phyloP scores from a whole-genome alignment of 768 basidiomycete genomes.

The Terana coerulea region DNA sequence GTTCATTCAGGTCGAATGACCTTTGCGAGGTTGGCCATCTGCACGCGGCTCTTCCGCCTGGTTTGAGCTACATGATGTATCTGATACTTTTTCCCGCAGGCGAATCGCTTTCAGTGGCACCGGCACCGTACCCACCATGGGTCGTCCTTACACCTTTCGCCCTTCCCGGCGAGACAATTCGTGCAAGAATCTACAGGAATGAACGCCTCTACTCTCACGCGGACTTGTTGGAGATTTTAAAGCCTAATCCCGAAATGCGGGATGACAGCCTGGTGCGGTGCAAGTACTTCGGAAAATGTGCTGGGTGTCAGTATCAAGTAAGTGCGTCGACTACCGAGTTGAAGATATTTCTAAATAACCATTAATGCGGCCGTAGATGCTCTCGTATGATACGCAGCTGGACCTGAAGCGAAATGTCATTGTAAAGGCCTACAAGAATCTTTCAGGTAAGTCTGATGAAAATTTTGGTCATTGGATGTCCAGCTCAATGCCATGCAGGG shows the following conservation, averaged over 20 bases:
- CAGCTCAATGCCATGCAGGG: no score
- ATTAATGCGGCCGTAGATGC: conserved; percentile 59
- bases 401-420: conserved; percentile 84
- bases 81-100: conserved; percentile 39
- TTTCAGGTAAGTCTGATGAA: conserved; percentile 57
- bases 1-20: background rate
- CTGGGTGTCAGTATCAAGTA: conserved; percentile 94
- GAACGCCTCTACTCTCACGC: conserved; percentile 71
- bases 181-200: conserved; percentile 67
- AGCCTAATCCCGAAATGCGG: conserved; percentile 59
- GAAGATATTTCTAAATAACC: no score
- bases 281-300: conserved; percentile 86
- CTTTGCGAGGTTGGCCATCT: background rate
- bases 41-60: no score
- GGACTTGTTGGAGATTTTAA: conserved; percentile 64
- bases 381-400: conserved; percentile 84
- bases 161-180: conserved; percentile 78
- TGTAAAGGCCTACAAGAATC: conserved; percentile 77
- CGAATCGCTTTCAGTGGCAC: conserved; percentile 58
- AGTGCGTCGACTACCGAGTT: no score
- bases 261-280: conserved; percentile 68
- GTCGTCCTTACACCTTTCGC: conserved; percentile 80
- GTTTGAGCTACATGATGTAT: no score
- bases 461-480: no score
- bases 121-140: conserved; percentile 57